phyloP scores from a whole-genome alignment of 805 yeast genomes.

The Priceomyces medius region DNA sequence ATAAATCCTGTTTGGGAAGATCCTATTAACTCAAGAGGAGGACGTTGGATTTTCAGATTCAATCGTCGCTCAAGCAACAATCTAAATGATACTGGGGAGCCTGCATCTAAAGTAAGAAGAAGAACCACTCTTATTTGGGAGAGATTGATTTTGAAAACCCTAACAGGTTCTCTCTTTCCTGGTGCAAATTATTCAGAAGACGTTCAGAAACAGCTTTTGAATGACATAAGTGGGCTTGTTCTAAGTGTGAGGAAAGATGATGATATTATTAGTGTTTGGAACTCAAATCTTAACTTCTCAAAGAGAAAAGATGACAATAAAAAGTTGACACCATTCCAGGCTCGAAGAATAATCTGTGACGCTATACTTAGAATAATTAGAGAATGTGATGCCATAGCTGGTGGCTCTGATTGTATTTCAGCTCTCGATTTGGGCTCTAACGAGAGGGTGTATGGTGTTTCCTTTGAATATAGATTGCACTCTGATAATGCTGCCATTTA shows the following conservation, averaged over 20 bases:
- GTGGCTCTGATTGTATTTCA: slow-evolving; percentile 33
- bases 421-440: slow-evolving; percentile 34
- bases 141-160: slow-evolving; percentile 48
- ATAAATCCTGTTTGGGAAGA: slow-evolving; percentile 71
- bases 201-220: slow-evolving; percentile 37
- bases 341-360: slow-evolving; percentile 47
- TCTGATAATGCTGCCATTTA: slow-evolving; percentile 29
- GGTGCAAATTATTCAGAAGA: slow-evolving; percentile 29
- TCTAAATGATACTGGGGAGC: slow-evolving; percentile 17
- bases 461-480: slow-evolving; percentile 48
- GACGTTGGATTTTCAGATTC: slow-evolving; percentile 60
- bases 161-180: slow-evolving; percentile 52
- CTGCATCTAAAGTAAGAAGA: slow-evolving; percentile 24
- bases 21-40: slow-evolving; percentile 57
- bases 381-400: slow-evolving; percentile 46
- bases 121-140: slow-evolving; percentile 53
- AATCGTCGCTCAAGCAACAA: slow-evolving; percentile 28
- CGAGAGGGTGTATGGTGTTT: slow-evolving; percentile 45
- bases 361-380: slow-evolving; percentile 45
- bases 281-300: slow-evolving; percentile 44
- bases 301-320: slow-evolving; percentile 18
- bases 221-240: slow-evolving; percentile 60
- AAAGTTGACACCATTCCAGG: slow-evolving; percentile 43
- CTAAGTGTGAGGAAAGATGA: slow-evolving; percentile 60
- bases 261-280: slow-evolving; percentile 63